Base-by-base conservation (phyloP, 2,329 filamentous ascomycete species). In the Aspergillus proliferans region DNA sequence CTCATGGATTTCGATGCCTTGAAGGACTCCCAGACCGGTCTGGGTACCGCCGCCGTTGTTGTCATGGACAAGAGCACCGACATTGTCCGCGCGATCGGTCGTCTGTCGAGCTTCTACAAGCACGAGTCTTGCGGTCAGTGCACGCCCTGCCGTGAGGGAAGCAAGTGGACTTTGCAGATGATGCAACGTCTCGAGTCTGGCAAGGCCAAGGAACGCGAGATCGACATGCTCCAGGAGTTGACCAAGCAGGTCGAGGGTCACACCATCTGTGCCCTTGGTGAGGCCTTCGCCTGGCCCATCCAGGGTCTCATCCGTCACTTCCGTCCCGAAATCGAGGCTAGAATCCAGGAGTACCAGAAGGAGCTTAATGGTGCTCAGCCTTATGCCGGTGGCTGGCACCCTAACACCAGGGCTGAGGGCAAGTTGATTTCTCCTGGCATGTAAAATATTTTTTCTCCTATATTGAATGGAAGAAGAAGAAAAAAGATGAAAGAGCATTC, bases 201-300 rank as follows among this genome's bases (percentile, higher is more conserved):
- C 51, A 83, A 88, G 72, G 93, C 88, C 52, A 84, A 88, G 54
- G 84, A 86, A 71, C 82, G 93, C 53, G 93, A 98, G 76, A 98
- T 98, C 69, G 93, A 98, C 71, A 98, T 98, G 93, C 82, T 98
- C 59, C 93, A 96, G 77, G 93, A 98, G 78, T 77, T 98, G 61
- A 98, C 93, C 55, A 98, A 98, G 81, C 93, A 98, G 76, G 93
- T 98, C 53, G 93, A 98, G 77, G 93, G 93, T 9, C 93, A 98
- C 78, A 97, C 93, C 43, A 98, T 98, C 65, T 98, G 93, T 74
- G 93, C 92, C 73, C 78, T 98, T 56, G 93, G 93, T 51, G 93
- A 98, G 78, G 93, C 93, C 54, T 98, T 98, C 62, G 91, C 93
- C 56, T 98, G 93, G 93, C 93, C 93, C 56, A 86, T 98, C 58